Conservation (phyloP, 1,284 basidiomycete species). For the Microbotryum intermedium region DNA sequence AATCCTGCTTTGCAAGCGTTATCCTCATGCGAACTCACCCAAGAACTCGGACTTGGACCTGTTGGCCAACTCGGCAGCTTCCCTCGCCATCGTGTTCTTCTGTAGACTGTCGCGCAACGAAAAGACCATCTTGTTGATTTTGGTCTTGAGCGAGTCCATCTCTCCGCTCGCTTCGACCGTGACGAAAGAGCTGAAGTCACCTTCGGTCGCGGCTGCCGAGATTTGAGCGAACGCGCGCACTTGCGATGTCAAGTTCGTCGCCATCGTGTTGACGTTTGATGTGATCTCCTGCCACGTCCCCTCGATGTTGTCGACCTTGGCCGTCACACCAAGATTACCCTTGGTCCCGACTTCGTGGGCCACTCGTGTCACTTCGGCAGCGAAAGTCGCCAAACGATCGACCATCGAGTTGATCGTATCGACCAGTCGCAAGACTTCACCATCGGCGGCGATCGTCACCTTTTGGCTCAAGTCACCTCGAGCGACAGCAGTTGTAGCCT, state of each 20-base stretch:
- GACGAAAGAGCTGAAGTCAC: constrained; percentile 98
- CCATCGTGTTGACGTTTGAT: constrained; percentile 90
- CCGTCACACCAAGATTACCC: constrained; percentile 92
- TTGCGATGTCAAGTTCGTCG: constrained; percentile 80
- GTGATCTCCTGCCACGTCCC: constrained; percentile 99
- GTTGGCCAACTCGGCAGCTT: constrained; percentile 88
- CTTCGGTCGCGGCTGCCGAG: constrained; percentile 95
- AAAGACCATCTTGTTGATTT: constrained; percentile 99
- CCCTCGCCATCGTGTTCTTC: constrained; percentile 96
- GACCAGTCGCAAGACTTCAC: constrained; percentile 85
- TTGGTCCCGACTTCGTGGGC: constrained; percentile 88
- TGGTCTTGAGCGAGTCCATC: constrained; percentile 99
- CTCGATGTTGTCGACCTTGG: constrained; percentile 92
- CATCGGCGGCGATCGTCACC: constrained; percentile 83
- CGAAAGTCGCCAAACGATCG: constrained; percentile 33
- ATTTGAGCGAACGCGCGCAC: constrained; percentile 99
- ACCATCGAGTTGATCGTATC: constrained; percentile 51
- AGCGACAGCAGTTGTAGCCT: constrained; percentile 78
- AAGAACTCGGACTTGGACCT: constrained; percentile 95
- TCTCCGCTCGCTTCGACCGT: constrained; percentile 97
- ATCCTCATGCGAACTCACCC: constrained; percentile 76
- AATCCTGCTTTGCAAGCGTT: not conserved
- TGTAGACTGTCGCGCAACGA: constrained; percentile 94
- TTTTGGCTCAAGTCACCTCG: constrained; percentile 89
- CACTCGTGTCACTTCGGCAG: constrained; percentile 58